These are phyloP conservation scores for Fraxinus baroniana DNA, from an alignment of 305 asterid genomes.

Conservation along the genomic window DNA sequence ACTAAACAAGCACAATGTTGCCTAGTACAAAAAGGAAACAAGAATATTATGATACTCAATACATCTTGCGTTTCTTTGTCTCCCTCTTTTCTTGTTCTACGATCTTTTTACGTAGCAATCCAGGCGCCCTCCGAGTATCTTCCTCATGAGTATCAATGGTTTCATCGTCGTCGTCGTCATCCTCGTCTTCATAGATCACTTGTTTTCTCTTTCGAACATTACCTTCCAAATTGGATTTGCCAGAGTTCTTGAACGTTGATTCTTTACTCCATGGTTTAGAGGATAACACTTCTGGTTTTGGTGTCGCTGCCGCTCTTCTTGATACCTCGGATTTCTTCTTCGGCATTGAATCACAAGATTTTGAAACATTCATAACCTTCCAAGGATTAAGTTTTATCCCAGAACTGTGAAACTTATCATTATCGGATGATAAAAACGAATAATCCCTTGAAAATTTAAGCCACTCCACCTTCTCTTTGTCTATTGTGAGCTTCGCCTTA, in stretches of 20 bases:
- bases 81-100: background rate
- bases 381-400: background rate
- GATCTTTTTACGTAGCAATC: background rate
- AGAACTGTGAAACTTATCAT: background rate
- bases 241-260: background rate
- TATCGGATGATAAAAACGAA: slow-evolving; percentile 18
- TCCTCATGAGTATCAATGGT: background rate
- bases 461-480: background rate
- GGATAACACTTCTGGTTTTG: background rate
- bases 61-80: background rate
- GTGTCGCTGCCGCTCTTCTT: background rate
- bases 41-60: background rate
- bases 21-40: background rate
- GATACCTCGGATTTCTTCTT: background rate
- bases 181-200: background rate
- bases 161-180: background rate
- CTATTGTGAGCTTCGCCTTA: background rate
- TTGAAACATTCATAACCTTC: background rate
- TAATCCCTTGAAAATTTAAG: slow-evolving; percentile 16
- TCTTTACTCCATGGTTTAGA: background rate
- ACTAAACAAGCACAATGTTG: background rate
- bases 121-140: background rate
- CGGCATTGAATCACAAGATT: background rate
- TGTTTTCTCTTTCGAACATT: background rate
- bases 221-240: background rate